Evolutionary conservation across 2,329 filamentous ascomycete species (phyloP).

Genomic region (Periconia sp.): DNA sequence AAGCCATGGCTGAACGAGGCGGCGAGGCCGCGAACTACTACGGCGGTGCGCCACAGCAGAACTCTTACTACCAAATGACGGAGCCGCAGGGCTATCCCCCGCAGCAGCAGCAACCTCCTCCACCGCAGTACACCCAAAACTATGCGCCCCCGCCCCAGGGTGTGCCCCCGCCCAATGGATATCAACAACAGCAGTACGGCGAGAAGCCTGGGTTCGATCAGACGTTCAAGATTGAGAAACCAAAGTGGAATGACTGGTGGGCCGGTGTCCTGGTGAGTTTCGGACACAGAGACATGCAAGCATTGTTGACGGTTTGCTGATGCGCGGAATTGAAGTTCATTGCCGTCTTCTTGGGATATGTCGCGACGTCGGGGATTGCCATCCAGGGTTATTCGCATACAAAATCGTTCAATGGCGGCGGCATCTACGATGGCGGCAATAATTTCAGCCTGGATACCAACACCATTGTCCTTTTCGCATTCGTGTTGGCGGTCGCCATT

Average conservation of each 20-base stretch:
- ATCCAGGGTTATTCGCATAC: slow-evolving; percentile 66
- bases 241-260: slow-evolving; percentile 92
- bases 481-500: slow-evolving; percentile 73
- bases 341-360: slow-evolving; percentile 70
- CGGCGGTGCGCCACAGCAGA: slow-evolving; percentile 24
- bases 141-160: slow-evolving; percentile 29
- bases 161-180: slow-evolving; percentile 24
- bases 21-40: slow-evolving; percentile 46
- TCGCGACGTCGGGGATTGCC: slow-evolving; percentile 72
- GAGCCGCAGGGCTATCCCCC: slow-evolving; percentile 29
- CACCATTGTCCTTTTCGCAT: slow-evolving; percentile 81
- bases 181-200: slow-evolving; percentile 29
- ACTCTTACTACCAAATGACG: slow-evolving; percentile 33
- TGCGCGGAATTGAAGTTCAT: too few species aligned
- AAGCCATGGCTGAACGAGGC: slow-evolving; percentile 38
- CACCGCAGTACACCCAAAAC: slow-evolving; percentile 36
- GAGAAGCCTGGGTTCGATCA: slow-evolving; percentile 69
- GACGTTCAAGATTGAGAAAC: slow-evolving; percentile 76
- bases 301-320: too few species aligned
- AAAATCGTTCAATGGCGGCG: slow-evolving; percentile 60
- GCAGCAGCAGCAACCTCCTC: slow-evolving; percentile 15
- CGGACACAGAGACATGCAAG: too few species aligned
- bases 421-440: slow-evolving; percentile 71
- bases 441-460: slow-evolving; percentile 75
- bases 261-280: slow-evolving; percentile 79